Conservation (phyloP, 352 stramenopile genomes). For the Thraustochytrium sp. region DNA sequence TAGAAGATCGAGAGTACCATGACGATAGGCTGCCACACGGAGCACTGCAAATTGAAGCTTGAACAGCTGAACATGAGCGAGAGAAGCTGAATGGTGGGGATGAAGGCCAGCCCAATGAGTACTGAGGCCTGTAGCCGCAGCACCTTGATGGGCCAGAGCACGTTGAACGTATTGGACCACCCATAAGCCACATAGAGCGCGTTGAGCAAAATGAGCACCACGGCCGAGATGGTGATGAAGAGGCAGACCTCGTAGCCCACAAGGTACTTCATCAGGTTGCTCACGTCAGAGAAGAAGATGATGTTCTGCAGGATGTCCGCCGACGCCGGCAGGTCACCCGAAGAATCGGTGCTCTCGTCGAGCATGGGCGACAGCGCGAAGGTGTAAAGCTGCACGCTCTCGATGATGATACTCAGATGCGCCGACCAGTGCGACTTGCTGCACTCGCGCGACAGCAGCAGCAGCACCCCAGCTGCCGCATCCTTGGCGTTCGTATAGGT, state of each 20-base stretch:
- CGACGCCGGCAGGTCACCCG: neutral
- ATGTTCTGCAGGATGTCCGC: neutral
- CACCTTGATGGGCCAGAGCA: conserved; percentile 42
- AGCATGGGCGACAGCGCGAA: conserved; percentile 19
- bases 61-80: conserved; percentile 13
- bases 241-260: neutral
- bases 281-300: conserved; percentile 25
- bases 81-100: conserved; percentile 24
- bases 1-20: neutral
- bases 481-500: neutral
- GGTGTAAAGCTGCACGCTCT: conserved; percentile 9
- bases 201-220: neutral
- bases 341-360: neutral
- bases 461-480: neutral
- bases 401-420: conserved; percentile 1
- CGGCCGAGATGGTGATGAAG: neutral
- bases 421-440: neutral
- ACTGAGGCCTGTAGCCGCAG: neutral
- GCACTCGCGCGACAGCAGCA: conserved; percentile 23
- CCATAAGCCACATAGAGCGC: conserved; percentile 22
- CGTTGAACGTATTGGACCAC: conserved; percentile 32
- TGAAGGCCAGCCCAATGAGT: conserved; percentile 38
- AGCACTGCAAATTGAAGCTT: neutral
- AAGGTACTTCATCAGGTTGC: conserved; percentile 17
- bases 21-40: conserved; percentile 7